Base-by-base conservation (phyloP, 345 rosid species). In the Hibiscus tridactylites region DNA sequence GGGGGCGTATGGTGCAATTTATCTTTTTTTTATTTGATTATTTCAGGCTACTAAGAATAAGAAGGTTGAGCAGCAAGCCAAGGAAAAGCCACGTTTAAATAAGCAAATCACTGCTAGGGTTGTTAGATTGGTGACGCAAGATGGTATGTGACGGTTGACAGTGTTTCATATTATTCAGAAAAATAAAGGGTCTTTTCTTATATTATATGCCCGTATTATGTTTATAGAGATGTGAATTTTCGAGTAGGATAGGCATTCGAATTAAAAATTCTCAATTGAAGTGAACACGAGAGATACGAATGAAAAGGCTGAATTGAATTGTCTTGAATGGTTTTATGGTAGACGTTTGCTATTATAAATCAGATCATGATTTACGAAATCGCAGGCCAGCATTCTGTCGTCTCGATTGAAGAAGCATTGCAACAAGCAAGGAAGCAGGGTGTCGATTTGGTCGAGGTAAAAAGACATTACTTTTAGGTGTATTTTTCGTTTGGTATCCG, bases 391-490 rank as follows among this genome's bases (percentile, higher is more conserved):
- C 17, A 2, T 65, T 11, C 53, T 11, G 58, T 89, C 11, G 61
- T 89, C 68, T 77, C 91, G 50, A 67, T 72, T 28, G 69, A 46
- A 53, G 86, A 84, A 72, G 94, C 90, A 10, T 58, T 84, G 13
- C 72, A 75, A 28, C 81, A 33, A 56, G 88, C 94, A 9, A 78
- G 62, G 79, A 61, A 68, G 59, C 84, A 75, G 9, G 50, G 81
- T 33, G 80, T 83, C 62, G 94, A 89, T 79, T 77, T 89, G 61
- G 91, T 89, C 50, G 87, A 84, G 88, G 94, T 89, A 77, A 71
- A 46, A n/a, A 19, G 21, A 12, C 29, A 56, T 56, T 17, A 56
- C 0, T 19, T 54, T 56, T 19, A 54, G 58, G 60, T 42, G 9
- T 10, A 12, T 49, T 42, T 19, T 64, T 6, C 3, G 26, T 21